Conservation (phyloP, 2,329 filamentous ascomycete genomes). For the Alternaria sp. region DNA sequence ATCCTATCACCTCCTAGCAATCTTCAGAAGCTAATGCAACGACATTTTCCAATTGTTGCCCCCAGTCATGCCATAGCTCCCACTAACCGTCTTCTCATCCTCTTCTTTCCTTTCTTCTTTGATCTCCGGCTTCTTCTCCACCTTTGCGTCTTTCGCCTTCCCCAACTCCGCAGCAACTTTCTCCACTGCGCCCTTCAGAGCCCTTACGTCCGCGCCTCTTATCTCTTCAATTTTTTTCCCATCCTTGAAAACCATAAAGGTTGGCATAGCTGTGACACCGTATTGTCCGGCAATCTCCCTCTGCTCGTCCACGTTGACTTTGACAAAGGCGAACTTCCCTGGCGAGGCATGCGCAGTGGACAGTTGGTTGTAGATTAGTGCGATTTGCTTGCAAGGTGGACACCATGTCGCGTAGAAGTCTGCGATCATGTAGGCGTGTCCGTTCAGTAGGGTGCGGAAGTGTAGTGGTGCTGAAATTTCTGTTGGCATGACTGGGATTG, state of each 20-base stretch:
- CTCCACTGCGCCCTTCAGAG: conserved; percentile 38
- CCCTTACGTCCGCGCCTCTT: conserved; percentile 39
- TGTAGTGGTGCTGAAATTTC: conserved; percentile 45
- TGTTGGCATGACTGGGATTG: conserved; percentile 33
- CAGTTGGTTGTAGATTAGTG: conserved; percentile 61
- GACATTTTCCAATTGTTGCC: conserved; percentile 43
- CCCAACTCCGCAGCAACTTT: conserved; percentile 22
- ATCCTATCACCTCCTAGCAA: background rate
- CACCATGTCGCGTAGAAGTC: conserved; percentile 66
- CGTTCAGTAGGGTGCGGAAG: conserved; percentile 46
- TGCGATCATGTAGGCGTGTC: conserved; percentile 54
- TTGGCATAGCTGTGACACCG: conserved; percentile 57
- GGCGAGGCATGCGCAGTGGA: conserved; percentile 57
- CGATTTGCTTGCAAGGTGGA: conserved; percentile 64
- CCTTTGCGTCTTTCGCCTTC: conserved; percentile 14
- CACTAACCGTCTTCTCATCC: conserved; percentile 44
- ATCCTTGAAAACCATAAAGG: conserved; percentile 45
- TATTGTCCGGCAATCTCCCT: conserved; percentile 58
- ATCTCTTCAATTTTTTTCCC: conserved; percentile 42
- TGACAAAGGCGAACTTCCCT: conserved; percentile 59
- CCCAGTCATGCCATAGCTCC: conserved; percentile 45
- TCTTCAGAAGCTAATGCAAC: conserved; percentile 16
- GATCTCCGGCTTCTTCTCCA: conserved; percentile 7
- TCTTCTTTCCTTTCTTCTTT: conserved; percentile 10
- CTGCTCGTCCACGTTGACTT: conserved; percentile 64